These are phyloP conservation scores for Monosporascus sp. DNA, from an alignment of 2,329 filamentous ascomycete genomes.

Conservation along the genomic window DNA sequence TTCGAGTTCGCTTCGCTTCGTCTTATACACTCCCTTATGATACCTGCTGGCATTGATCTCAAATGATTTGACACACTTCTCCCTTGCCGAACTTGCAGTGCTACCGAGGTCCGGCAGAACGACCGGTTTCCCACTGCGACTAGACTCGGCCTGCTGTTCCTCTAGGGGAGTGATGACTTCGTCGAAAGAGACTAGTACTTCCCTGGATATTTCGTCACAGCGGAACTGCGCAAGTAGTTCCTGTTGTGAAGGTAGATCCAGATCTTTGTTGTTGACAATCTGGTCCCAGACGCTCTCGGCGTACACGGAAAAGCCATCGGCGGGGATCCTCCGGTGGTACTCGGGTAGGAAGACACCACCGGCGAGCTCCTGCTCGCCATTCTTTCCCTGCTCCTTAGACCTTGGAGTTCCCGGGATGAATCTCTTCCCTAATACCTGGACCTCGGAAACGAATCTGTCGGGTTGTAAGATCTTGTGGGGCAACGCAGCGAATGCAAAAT, in stretches of 20 bases:
- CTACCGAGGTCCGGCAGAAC: conserved; percentile 72
- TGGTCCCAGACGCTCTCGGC: conserved; percentile 96
- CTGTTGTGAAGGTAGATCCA: conserved; percentile 94
- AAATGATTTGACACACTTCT: conserved; percentile 74
- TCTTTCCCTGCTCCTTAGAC: conserved; percentile 53
- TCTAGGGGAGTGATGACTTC: conserved; percentile 77
- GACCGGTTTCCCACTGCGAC: conserved; percentile 64
- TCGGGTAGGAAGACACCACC: conserved; percentile 86
- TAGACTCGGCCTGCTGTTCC: conserved; percentile 72
- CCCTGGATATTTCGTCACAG: conserved; percentile 91
- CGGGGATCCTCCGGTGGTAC: conserved; percentile 92
- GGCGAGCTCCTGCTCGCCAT: conserved; percentile 65
- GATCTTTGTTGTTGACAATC: conserved; percentile 97
- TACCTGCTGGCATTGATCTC: conserved; percentile 88
- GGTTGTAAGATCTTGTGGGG: conserved; percentile 96
- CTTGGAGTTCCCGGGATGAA: conserved; percentile 80
- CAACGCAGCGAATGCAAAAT: conserved; percentile 92
- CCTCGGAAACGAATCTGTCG: conserved; percentile 80
- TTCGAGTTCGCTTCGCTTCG: conserved; percentile 81
- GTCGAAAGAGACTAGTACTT: conserved; percentile 82
- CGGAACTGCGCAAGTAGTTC: conserved; percentile 95
- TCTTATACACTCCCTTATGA: conserved; percentile 88
- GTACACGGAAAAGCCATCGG: conserved; percentile 93
- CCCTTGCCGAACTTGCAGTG: conserved; percentile 66
- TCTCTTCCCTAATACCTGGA: conserved; percentile 70